A percentile compares a stretch with the other conserved stretches of the same genome.
phyloP scores from a whole-genome alignment of 169 alveolate species.

The Plasmodium yoelii region DNA sequence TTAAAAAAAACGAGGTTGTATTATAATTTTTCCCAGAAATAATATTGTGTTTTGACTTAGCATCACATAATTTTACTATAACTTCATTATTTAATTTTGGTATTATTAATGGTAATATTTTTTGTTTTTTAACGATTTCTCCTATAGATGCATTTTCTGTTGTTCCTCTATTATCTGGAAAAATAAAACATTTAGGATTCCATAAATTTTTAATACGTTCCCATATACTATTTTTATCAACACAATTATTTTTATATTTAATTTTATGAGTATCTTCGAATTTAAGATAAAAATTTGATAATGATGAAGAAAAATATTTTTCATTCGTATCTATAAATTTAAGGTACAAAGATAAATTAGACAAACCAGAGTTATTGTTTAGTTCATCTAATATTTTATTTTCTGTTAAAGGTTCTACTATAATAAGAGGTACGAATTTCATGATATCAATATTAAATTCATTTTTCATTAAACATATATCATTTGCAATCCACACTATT shows the following conservation, averaged over 20 bases:
- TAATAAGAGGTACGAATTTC: constrained; percentile 46
- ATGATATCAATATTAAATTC: constrained; percentile 30
- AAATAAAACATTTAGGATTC: constrained; percentile 46
- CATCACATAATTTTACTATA: constrained; percentile 24
- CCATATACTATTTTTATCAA: constrained; percentile 25
- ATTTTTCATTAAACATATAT: constrained; percentile 16
- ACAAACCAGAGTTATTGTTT: background rate
- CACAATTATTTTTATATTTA: constrained; percentile 55
- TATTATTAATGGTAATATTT: constrained; percentile 42
- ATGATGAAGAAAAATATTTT: constrained; percentile 26
- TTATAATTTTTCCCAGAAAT: constrained; percentile 2
- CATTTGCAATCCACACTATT: constrained; percentile 58
- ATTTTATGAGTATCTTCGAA: constrained; percentile 63
- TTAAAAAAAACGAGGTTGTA: constrained; percentile 21
- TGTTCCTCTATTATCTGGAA: constrained; percentile 25
- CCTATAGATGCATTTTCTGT: background rate
- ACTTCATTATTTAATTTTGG: constrained; percentile 45
- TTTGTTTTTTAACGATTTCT: background rate
- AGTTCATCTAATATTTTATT: background rate
- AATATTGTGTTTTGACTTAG: background rate
- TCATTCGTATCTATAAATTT: constrained; percentile 49
- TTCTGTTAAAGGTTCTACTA: constrained; percentile 8
- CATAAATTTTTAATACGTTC: constrained; percentile 19
- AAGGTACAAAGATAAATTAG: constrained; percentile 24
- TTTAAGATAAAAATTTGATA: constrained; percentile 40